A percentile compares a stretch with the other conserved stretches of the same genome.
Evolutionary conservation across 768 basidiomycete genomes (phyloP).

Genomic region (Panus rudis): DNA sequence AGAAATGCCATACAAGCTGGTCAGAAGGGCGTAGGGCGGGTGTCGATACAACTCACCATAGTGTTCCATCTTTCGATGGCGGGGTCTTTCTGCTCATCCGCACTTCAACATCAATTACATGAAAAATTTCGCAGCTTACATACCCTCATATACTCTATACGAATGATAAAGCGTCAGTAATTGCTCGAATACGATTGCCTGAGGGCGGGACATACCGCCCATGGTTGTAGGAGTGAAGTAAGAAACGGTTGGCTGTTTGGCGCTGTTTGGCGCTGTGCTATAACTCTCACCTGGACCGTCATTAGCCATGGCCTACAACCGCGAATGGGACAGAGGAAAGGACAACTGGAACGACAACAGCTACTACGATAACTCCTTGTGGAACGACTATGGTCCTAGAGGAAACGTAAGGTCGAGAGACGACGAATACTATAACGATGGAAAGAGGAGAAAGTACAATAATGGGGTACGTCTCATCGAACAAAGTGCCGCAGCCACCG

Average conservation of each 20-base stretch:
- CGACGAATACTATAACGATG: slow-evolving; percentile 62
- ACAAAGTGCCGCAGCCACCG: neutral
- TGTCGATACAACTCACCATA: slow-evolving; percentile 35
- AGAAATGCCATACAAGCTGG: neutral
- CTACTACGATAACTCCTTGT: too few relatives aligned
- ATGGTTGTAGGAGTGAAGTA: slow-evolving; percentile 37
- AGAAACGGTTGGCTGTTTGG: slow-evolving; percentile 17
- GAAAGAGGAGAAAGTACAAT: slow-evolving; percentile 75
- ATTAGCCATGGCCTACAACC: slow-evolving; percentile 60
- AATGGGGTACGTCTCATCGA: slow-evolving; percentile 46
- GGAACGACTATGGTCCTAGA: slow-evolving; percentile 19
- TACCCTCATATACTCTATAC: slow-evolving; percentile 54
- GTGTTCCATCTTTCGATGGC: slow-evolving; percentile 51
- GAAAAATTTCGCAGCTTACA: slow-evolving; percentile 1
- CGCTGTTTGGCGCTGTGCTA: slow-evolving; percentile 14
- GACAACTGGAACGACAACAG: slow-evolving; percentile 42
- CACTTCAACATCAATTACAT: slow-evolving; percentile 7
- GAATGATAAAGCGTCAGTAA: slow-evolving; percentile 15
- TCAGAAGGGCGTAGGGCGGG: neutral
- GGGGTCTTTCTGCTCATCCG: slow-evolving; percentile 32
- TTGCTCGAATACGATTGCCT: neutral
- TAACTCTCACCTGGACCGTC: slow-evolving; percentile 15
- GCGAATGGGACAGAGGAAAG: slow-evolving; percentile 86
- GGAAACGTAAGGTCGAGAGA: slow-evolving; percentile 50
- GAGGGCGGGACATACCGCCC: slow-evolving; percentile 37